phyloP scores from a whole-genome alignment of 176 grass and related monocot genomes.

The Triticum monococcum region DNA sequence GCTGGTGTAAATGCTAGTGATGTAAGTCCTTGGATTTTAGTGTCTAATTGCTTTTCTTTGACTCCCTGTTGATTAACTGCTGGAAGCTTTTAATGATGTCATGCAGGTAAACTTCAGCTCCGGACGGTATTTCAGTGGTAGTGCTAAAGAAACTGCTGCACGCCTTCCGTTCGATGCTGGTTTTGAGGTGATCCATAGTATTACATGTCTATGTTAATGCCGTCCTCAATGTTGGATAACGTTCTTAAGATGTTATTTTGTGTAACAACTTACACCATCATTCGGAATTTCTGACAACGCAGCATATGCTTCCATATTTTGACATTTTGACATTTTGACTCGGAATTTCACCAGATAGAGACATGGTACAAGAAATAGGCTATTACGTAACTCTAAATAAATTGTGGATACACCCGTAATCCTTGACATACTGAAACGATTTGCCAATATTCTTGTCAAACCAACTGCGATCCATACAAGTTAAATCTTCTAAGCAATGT shows the following conservation, averaged over 20 bases:
- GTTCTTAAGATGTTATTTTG: constrained; percentile 16
- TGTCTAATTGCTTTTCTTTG: constrained; percentile 11
- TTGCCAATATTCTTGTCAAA: neutral
- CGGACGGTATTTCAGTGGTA: constrained; percentile 80
- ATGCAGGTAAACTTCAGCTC: constrained; percentile 96
- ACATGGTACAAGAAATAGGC: neutral
- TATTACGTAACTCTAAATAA: neutral
- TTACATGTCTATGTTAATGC: neutral
- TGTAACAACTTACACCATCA: neutral
- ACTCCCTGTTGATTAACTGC: constrained; percentile 22
- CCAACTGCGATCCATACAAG: neutral
- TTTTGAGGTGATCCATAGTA: constrained; percentile 70
- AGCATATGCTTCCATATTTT: neutral
- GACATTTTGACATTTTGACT: neutral
- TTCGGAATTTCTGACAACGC: neutral
- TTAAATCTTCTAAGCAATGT: neutral
- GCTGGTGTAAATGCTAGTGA: constrained; percentile 99
- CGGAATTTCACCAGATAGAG: neutral
- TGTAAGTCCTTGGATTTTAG: constrained; percentile 50
- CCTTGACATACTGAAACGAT: neutral
- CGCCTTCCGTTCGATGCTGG: constrained; percentile 95
- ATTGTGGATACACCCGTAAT: neutral
- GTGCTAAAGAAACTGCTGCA: constrained; percentile 60
- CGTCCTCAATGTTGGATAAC: neutral
- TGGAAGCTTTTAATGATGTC: neutral